Percentiles rank a stretch among this genome's conserved stretches.
These are phyloP conservation scores for Ceratocystis smalleyi DNA, from an alignment of 2,329 filamentous ascomycete genomes.

Conservation along the genomic window DNA sequence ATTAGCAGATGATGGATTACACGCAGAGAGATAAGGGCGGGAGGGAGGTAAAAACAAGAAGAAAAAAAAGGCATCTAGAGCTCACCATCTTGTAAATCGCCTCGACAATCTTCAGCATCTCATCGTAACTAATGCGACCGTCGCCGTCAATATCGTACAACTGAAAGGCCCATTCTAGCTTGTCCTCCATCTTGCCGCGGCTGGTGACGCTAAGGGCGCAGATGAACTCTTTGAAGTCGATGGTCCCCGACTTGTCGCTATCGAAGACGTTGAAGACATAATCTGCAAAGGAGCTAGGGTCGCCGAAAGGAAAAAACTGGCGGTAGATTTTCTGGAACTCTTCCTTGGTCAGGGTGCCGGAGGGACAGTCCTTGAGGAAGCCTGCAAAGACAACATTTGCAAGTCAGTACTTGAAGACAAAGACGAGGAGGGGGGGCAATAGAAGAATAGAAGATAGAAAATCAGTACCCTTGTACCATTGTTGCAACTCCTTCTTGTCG, in stretches of 20 bases:
- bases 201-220: conserved; percentile 94
- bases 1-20: not conserved
- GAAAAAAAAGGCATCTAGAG: conserved; percentile 16
- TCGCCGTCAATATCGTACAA: conserved; percentile 98
- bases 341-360: conserved; percentile 89
- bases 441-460: no score
- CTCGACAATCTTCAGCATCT: conserved; percentile 97
- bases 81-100: conserved; percentile 98
- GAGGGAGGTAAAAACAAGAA: not conserved
- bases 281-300: conserved; percentile 92
- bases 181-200: conserved; percentile 97
- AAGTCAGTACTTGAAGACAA: not conserved
- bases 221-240: conserved; percentile 99
- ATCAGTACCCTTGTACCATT: conserved; percentile 93
- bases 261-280: conserved; percentile 99
- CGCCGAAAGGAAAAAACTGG: conserved; percentile 97
- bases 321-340: conserved; percentile 99
- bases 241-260: conserved; percentile 88
- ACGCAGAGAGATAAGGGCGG: not conserved
- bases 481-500: conserved; percentile 98
- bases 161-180: conserved; percentile 98
- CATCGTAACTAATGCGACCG: conserved; percentile 96
- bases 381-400: conserved; percentile 37
- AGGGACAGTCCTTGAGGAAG: conserved; percentile 95
- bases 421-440: conserved; percentile 15